Evolutionary conservation across 768 basidiomycete species (phyloP).

Genomic region (Russula brevipes): DNA sequence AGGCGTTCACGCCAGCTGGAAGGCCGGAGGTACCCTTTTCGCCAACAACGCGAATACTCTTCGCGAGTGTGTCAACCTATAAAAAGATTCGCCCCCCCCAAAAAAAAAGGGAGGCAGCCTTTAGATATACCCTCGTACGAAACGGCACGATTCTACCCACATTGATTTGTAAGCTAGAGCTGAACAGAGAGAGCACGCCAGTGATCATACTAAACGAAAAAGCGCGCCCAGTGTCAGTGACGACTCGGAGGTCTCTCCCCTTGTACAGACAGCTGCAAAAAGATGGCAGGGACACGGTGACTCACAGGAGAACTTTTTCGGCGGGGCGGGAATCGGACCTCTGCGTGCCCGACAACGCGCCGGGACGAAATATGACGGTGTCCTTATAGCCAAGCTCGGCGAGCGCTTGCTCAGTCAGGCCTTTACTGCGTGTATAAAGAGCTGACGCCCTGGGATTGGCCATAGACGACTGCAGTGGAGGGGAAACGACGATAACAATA

Average conservation of each 20-base stretch:
- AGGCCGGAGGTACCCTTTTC: conserved; percentile 47
- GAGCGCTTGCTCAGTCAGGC: conserved; percentile 63
- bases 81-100: not conserved
- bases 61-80: conserved; percentile 50
- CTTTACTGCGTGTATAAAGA: conserved; percentile 62
- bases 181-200: not conserved
- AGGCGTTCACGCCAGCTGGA: conserved; percentile 41
- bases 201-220: not conserved
- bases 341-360: conserved; percentile 32
- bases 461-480: conserved; percentile 38
- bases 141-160: not conserved
- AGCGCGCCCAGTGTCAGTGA: too few species aligned
- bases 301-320: conserved; percentile 8
- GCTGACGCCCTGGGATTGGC: conserved; percentile 48
- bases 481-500: too few species aligned
- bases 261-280: too few species aligned
- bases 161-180: not conserved
- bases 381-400: conserved; percentile 65
- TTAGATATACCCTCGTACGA: too few species aligned
- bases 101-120: too few species aligned
- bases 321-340: not conserved
- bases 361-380: conserved; percentile 66
- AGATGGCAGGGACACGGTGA: not conserved
- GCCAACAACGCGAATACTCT: conserved; percentile 49
- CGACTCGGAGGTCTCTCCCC: too few species aligned